These are phyloP conservation scores for Trichoderma sp. DNA, from an alignment of 2,329 filamentous ascomycete species.

Conservation along the genomic window DNA sequence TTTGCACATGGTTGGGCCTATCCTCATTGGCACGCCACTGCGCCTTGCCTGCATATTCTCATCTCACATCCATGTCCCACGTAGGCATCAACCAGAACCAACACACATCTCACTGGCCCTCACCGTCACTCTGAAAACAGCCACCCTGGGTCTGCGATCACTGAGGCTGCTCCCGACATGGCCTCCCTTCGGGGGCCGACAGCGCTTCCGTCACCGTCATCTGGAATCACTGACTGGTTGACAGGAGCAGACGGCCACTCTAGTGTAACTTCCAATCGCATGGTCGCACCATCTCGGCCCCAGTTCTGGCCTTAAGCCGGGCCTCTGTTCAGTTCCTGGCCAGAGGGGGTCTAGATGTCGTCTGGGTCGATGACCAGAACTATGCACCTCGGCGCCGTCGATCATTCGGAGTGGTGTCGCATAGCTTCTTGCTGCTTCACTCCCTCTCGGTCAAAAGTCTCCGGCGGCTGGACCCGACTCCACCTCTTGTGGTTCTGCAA, in stretches of 20 bases:
- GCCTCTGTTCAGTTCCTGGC: too few relatives aligned
- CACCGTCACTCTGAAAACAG: background rate
- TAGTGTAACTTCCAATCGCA: background rate
- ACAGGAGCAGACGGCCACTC: background rate
- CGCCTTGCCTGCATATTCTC: background rate
- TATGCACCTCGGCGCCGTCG: background rate
- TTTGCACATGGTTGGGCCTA: background rate
- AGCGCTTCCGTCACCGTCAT: slow-evolving; percentile 5
- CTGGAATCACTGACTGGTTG: background rate
- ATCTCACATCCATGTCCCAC: background rate
- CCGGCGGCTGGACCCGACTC: background rate
- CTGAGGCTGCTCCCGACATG: background rate
- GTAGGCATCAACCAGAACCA: background rate
- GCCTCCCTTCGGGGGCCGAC: background rate
- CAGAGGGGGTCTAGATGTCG: background rate
- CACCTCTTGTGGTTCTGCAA: background rate
- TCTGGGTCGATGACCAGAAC: slow-evolving; percentile 5
- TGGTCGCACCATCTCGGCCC: background rate
- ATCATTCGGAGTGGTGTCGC: background rate
- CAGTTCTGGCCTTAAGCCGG: background rate
- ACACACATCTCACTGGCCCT: background rate
- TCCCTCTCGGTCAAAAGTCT: background rate
- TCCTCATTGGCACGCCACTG: background rate
- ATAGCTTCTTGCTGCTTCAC: background rate
- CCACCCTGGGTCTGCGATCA: background rate